These are phyloP conservation scores for Fusarium nurragi DNA, from an alignment of 2,329 filamentous ascomycete genomes.

Conservation along the genomic window DNA sequence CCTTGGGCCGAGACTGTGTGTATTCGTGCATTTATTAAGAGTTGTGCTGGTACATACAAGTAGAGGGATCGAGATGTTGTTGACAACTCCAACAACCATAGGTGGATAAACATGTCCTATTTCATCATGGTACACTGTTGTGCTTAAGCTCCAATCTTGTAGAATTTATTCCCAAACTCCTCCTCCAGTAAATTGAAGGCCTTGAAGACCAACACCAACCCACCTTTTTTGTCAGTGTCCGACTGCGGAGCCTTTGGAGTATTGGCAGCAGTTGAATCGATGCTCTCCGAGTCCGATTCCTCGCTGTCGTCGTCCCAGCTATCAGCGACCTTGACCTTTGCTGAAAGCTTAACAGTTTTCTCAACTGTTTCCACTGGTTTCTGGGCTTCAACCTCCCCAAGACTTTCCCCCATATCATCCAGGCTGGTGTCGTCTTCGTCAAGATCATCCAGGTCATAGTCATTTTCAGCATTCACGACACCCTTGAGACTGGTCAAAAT, in stretches of 20 bases:
- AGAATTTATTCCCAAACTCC: slow-evolving; percentile 73
- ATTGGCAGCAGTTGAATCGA: slow-evolving; percentile 40
- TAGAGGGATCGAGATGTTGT: neutral
- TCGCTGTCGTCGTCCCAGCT: slow-evolving; percentile 53
- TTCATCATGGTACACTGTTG: neutral
- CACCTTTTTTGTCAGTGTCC: slow-evolving; percentile 50
- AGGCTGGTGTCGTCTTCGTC: slow-evolving; percentile 51
- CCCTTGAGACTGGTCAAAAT: slow-evolving; percentile 72
- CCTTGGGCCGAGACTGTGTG: neutral
- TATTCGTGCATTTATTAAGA: neutral
- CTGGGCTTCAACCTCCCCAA: neutral
- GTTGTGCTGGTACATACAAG: neutral
- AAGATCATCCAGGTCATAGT: slow-evolving; percentile 45
- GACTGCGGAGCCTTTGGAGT: neutral
- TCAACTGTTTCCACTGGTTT: neutral
- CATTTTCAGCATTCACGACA: slow-evolving; percentile 55
- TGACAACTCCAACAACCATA: neutral
- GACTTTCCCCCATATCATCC: slow-evolving; percentile 25
- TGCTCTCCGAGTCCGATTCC: slow-evolving; percentile 44
- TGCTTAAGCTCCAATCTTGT: slow-evolving; percentile 67
- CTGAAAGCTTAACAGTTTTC: neutral
- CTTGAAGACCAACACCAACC: slow-evolving; percentile 65
- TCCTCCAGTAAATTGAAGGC: slow-evolving; percentile 66
- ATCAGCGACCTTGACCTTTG: slow-evolving; percentile 42
- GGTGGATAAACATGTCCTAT: neutral